Percentiles rank a stretch among this genome's conserved stretches.
These are phyloP conservation scores for Yamadazyma blattariae DNA, from an alignment of 1,139 yeast genomes.

Conservation along the genomic window DNA sequence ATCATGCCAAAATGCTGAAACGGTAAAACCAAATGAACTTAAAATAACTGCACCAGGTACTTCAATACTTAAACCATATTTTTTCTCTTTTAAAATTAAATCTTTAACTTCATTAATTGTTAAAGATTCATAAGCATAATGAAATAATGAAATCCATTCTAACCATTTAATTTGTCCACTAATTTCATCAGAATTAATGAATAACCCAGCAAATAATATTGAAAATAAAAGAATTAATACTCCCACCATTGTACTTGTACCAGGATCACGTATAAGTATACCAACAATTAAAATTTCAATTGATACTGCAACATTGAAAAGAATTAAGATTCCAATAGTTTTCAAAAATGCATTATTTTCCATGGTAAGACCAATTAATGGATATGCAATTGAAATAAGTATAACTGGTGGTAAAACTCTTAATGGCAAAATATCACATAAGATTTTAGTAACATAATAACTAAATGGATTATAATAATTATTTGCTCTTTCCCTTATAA, in stretches of 20 bases:
- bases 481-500: conserved; percentile 89
- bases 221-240: conserved; percentile 82
- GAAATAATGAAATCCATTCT: conserved; percentile 86
- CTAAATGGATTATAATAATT: conserved; percentile 87
- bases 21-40: conserved; percentile 91
- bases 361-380: conserved; percentile 84
- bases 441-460: conserved; percentile 78
- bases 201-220: conserved; percentile 86
- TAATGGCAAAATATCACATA: conserved; percentile 87
- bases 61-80: conserved; percentile 89
- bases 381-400: conserved; percentile 82
- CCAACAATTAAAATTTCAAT: conserved; percentile 85
- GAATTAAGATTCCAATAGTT: conserved; percentile 63
- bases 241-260: conserved; percentile 87
- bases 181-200: conserved; percentile 77
- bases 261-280: conserved; percentile 82
- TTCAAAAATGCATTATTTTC: conserved; percentile 75
- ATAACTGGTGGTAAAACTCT: conserved; percentile 88
- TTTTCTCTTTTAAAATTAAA: conserved; percentile 77
- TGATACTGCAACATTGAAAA: conserved; percentile 85
- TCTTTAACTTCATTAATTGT: conserved; percentile 93
- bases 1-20: conserved; percentile 71
- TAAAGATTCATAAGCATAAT: conserved; percentile 91
- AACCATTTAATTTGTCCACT: conserved; percentile 73
- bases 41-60: conserved; percentile 98